Evolutionary conservation across 2,329 filamentous ascomycete species (phyloP).

Genomic region (Chaetomiaceae sp.): DNA sequence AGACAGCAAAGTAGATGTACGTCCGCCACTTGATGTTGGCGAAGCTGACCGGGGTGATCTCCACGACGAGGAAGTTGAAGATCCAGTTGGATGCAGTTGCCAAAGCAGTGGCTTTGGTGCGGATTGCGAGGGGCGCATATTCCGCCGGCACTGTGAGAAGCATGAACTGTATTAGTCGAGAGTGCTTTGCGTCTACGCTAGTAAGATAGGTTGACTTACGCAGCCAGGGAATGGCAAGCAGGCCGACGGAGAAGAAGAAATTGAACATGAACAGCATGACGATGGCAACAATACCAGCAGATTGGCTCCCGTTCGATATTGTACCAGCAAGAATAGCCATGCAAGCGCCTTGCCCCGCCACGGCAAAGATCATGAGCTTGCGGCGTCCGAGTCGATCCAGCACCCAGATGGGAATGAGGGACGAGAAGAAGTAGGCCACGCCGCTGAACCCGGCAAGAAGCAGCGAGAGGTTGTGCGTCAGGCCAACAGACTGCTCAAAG

Average conservation of each 20-base stretch:
- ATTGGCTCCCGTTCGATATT: too few relatives aligned
- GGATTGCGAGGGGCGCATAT: not conserved
- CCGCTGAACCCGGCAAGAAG: too few relatives aligned
- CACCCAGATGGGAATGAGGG: too few relatives aligned
- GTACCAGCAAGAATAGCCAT: constrained; percentile 4
- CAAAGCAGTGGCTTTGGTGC: not conserved
- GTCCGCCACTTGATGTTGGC: not conserved
- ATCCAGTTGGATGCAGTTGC: constrained; percentile 1
- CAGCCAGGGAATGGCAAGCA: constrained; percentile 1
- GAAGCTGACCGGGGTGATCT: not conserved
- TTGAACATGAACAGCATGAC: constrained; percentile 1
- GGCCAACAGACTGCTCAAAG: too few relatives aligned
- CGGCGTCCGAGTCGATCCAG: too few relatives aligned
- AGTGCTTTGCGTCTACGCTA: too few relatives aligned
- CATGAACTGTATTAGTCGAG: too few relatives aligned
- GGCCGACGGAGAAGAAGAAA: not conserved
- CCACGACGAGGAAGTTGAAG: constrained; percentile 1
- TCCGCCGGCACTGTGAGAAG: not conserved
- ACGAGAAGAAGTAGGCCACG: too few relatives aligned
- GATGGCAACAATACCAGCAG: not conserved
- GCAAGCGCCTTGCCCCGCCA: not conserved
- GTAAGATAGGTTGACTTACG: not conserved
- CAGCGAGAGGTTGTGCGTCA: too few relatives aligned
- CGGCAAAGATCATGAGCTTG: too few relatives aligned
- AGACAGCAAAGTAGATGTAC: not conserved